phyloP scores from a whole-genome alignment of 2,329 filamentous ascomycete species.

The Decorospora gaudefroyi region DNA sequence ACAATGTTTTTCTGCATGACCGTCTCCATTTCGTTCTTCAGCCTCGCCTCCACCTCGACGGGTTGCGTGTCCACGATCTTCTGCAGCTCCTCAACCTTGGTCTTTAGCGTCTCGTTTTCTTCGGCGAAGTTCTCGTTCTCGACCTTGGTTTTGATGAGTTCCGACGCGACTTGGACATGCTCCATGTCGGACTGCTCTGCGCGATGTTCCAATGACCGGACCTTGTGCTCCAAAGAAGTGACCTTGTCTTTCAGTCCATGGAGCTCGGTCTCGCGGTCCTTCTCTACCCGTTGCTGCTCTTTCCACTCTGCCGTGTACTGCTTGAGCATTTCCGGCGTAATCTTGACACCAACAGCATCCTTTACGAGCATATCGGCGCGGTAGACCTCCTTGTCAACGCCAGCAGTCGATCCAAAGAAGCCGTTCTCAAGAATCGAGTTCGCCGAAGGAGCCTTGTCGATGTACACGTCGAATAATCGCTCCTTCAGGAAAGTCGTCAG shows the following conservation, averaged over 20 bases:
- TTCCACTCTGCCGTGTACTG: slow-evolving; percentile 88
- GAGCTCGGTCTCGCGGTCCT: slow-evolving; percentile 80
- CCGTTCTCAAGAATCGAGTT: slow-evolving; percentile 92
- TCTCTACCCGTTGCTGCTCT: slow-evolving; percentile 81
- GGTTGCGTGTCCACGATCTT: slow-evolving; percentile 88
- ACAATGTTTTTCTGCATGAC: slow-evolving; percentile 91
- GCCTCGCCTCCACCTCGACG: slow-evolving; percentile 78
- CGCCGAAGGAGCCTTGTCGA: slow-evolving; percentile 90
- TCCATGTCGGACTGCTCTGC: slow-evolving; percentile 87
- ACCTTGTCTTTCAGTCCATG: slow-evolving; percentile 65
- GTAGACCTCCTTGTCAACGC: slow-evolving; percentile 92
- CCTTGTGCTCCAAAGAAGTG: slow-evolving; percentile 68
- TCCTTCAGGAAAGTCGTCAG: slow-evolving; percentile 92
- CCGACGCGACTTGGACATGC: slow-evolving; percentile 86
- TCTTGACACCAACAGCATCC: slow-evolving; percentile 85
- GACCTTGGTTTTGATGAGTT: slow-evolving; percentile 89
- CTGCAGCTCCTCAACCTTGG: slow-evolving; percentile 83
- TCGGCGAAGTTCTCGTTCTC: slow-evolving; percentile 89
- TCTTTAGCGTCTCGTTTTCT: slow-evolving; percentile 83
- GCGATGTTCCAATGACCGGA: slow-evolving; percentile 85
- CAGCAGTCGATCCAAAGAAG: slow-evolving; percentile 93
- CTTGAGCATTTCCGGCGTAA: slow-evolving; percentile 81
- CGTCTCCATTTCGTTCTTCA: slow-evolving; percentile 84
- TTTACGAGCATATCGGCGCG: slow-evolving; percentile 90
- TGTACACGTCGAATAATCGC: slow-evolving; percentile 93